Base-by-base conservation (phyloP, 2,329 filamentous ascomycete species). In the Trichophaea hybrida region DNA sequence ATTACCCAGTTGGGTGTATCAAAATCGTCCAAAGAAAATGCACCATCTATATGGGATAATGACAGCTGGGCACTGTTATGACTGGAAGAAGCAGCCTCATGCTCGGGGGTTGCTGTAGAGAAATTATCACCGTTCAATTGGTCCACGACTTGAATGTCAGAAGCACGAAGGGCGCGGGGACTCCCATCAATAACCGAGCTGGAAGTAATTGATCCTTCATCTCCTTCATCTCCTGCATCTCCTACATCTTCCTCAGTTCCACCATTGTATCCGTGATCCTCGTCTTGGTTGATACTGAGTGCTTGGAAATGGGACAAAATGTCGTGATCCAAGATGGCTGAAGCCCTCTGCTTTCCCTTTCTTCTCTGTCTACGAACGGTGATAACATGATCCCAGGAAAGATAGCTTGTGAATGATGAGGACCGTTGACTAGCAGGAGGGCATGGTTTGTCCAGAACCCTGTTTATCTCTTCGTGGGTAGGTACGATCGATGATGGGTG, bases 401-500 rank as follows among this genome's bases (percentile, higher is more conserved):
- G 15, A 24, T 17, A 17, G 31, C 48, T 43, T 24, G 48, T 51
- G 31, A 51, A 15, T 32, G 48, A 12, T 5, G 48, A 13, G 8
- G 48, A 51, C 31, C 24, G 40, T 46, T 46, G 13, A 46, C 32
- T 49, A 8, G 40, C 17, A 50, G 59, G 54, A 44, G 24, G 50
- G 43, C 37, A 34, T 35, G 51, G 52, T 44, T 52, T 32, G 34
- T 8, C 50, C 53, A 57, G 51, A 58, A 59, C 55, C 38, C 59
- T 62, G 43, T 44, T 53, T 13, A 65, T 56, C 44, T 66, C 65
- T 7, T 64, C 59, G 8, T 59, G 49, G 2, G 64, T 65, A 15
- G 64, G 54, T 15, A 59, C 40, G 35, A 67, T 66, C 24, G 59
- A 53, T 31, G 63, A 66, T 32, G 65, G 64, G 50, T 53, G 65